Evolutionary conservation across 345 rosid genomes (phyloP).

Genomic region (Arabidopsis arenosa): DNA sequence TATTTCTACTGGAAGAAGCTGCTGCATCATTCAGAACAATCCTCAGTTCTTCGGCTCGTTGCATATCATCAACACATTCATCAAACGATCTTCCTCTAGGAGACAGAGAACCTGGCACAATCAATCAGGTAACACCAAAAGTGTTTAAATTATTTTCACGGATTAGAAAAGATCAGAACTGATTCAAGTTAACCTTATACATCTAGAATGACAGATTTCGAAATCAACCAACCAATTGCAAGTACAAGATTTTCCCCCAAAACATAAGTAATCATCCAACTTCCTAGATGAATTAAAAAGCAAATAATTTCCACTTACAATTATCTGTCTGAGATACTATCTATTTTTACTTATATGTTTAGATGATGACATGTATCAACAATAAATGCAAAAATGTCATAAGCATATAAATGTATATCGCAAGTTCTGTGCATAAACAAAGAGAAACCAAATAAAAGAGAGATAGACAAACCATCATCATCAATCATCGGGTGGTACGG

Average conservation of each 20-base stretch:
- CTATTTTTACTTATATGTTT: background rate
- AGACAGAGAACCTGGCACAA: conserved; percentile 62
- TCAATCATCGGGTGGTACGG: conserved; percentile 94
- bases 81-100: conserved; percentile 63
- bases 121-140: conserved; percentile 15
- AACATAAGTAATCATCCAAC: background rate
- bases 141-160: background rate
- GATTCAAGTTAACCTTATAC: background rate
- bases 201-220: conserved; percentile 6
- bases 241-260: background rate
- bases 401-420: background rate
- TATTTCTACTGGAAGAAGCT: conserved; percentile 72
- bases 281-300: background rate
- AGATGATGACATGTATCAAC: background rate
- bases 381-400: background rate
- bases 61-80: conserved; percentile 58
- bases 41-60: conserved; percentile 73
- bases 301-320: background rate
- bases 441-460: conserved; percentile 5
- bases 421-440: conserved; percentile 5
- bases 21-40: conserved; percentile 67
- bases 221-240: conserved; percentile 9
- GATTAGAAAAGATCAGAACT: background rate
- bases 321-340: background rate
- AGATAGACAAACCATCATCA: conserved; percentile 71